Evolutionary conservation across 2,329 filamentous ascomycete species (phyloP).

Genomic region (Phaeosphaeriaceae sp.): DNA sequence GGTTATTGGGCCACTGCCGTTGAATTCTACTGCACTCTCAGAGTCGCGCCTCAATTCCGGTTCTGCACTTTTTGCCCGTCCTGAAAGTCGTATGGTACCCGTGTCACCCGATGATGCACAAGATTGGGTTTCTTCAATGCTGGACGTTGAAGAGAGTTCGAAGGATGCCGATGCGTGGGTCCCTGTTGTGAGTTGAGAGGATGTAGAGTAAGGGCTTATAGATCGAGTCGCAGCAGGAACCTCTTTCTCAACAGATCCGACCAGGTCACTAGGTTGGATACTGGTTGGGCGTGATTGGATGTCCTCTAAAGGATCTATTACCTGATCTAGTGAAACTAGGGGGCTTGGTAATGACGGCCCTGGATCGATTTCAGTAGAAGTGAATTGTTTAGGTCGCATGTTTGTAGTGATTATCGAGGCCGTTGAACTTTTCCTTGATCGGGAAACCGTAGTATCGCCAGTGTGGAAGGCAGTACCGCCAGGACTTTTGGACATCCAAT

Average conservation of each 20-base stretch:
- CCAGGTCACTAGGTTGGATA: not conserved
- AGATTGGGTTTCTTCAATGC: not conserved
- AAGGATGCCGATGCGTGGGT: not conserved
- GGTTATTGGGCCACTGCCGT: not conserved
- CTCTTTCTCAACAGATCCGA: not conserved
- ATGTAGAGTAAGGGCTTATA: not conserved
- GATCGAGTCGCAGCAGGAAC: not conserved
- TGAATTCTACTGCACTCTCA: not conserved
- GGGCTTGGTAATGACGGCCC: not conserved
- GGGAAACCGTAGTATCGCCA: not conserved
- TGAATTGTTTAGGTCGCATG: not conserved
- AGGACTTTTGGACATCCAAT: not conserved
- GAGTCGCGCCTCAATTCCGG: too few species aligned
- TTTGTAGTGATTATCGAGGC: not conserved
- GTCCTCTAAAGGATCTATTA: not conserved
- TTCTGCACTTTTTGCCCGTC: not conserved
- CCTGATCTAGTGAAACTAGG: not conserved
- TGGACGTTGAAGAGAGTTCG: not conserved
- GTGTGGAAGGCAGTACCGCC: not conserved
- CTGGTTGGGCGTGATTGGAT: not conserved
- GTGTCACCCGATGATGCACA: not conserved
- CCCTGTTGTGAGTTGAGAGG: not conserved
- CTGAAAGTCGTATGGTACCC: not conserved
- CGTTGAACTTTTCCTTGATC: not conserved
- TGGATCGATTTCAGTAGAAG: not conserved